A percentile compares a stretch with the other conserved stretches of the same genome.
Evolutionary conservation across 257 asterid species (phyloP).

Genomic region (Nicotiana tabacum): DNA sequence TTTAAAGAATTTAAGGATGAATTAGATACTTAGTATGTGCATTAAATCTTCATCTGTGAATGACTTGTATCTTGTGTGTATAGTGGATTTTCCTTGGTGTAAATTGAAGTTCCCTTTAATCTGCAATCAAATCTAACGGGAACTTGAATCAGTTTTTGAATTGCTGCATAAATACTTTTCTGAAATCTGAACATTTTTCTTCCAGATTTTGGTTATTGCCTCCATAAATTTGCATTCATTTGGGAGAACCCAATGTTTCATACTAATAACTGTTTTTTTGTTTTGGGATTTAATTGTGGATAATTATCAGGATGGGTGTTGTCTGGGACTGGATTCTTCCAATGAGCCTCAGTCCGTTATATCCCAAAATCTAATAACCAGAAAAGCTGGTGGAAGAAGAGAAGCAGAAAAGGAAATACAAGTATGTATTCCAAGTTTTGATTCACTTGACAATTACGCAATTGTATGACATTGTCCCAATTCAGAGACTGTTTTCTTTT

Average conservation of each 20-base stretch:
- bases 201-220: not conserved
- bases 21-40: not conserved
- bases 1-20: not conserved
- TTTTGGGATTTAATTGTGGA: slow-evolving; percentile 15
- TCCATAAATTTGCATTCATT: slow-evolving; percentile 2
- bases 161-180: not conserved
- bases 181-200: not conserved
- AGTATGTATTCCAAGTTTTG: slow-evolving; percentile 37
- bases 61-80: not conserved
- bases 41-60: not conserved
- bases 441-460: not conserved
- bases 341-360: slow-evolving; percentile 53
- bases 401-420: slow-evolving; percentile 73
- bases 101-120: slow-evolving; percentile 1
- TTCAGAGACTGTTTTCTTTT: not conserved
- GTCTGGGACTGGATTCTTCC: slow-evolving; percentile 46
- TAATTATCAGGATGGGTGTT: slow-evolving; percentile 60
- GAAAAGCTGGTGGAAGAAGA: slow-evolving; percentile 95
- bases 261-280: not conserved
- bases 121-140: not conserved
- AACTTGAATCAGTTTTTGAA: not conserved
- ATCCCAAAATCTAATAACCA: slow-evolving; percentile 64
- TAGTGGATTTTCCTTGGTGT: not conserved
- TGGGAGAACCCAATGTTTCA: not conserved
- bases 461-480: not conserved